Evolutionary conservation across 2,329 filamentous ascomycete genomes (phyloP), one percentile per base, ranked within the genome.

Genomic region (Calonectria pseudoturangicola): DNA sequence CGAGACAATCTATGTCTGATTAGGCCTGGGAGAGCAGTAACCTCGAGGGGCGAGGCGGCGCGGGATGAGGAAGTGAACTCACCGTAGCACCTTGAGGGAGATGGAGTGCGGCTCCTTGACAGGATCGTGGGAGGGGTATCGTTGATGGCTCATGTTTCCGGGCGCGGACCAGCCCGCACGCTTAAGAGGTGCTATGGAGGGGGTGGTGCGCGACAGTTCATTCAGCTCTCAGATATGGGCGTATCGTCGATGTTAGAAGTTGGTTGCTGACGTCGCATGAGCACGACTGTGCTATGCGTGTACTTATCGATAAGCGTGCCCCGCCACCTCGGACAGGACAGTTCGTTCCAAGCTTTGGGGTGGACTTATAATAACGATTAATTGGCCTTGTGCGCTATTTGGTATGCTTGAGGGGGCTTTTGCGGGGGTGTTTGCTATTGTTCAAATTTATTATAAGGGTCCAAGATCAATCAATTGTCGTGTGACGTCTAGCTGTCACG

Each of bases 91-190:
- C 21, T 58, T 58, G 68, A 96, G 86, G 66, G 93, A 95, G 60
- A 96, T 91, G 21, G 92, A 91, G 84, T 96, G 94, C 43, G 94
- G 93, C 84, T 96, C 94, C 83, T 95, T 95, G 73, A 89, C 83
- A 3, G 87, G 85, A 72, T 91, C 90, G 70, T 89, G 87, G 16
- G 89, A 90, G 9, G 89, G 86, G 77, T 89, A 90, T 76, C 88
- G 84, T 82, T 91, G 89, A 78, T 92, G 89, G 82, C 88, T 90
- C 89, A 91, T 91, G 43, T 50, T 76, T 41, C 75, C 75, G 73
- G 74, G 10, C 47, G 64, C 47, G 54, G 54, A 33, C 33, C 27
- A n/a, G 39, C n/a, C 16, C 51, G 58, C 30, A 25, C 33, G 27
- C 54, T 21, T 58, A 39, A n/a, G 12, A 25, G 10, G 7, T 16